Evolutionary conservation across 495 filamentous ascomycete species (phyloP).

Genomic region (Tuber borchii): DNA sequence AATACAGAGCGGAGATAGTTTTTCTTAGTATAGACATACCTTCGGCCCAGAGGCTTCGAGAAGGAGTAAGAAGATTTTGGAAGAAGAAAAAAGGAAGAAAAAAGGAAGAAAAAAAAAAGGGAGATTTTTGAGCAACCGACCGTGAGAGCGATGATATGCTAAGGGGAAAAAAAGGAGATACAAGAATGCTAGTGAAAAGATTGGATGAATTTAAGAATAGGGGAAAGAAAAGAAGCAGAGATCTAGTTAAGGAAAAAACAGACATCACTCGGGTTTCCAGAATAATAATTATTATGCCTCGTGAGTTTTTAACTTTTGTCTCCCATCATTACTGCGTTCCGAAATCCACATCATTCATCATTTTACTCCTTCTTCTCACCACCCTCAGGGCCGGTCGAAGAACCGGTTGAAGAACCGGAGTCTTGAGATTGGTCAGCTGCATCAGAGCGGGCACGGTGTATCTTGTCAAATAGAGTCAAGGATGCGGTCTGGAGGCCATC

Average conservation of each 20-base stretch:
- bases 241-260: not conserved
- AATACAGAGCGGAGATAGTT: not conserved
- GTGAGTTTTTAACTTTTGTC: not conserved
- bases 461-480: slow-evolving; percentile 98
- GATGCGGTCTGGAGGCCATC: slow-evolving; percentile 94
- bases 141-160: not conserved
- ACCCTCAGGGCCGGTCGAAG: not conserved
- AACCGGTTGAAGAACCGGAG: not conserved
- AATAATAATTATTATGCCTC: not conserved
- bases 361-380: not conserved
- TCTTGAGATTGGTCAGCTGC: not conserved
- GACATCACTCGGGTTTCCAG: not conserved
- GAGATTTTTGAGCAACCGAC: not conserved
- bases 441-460: slow-evolving; percentile 88
- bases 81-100: not conserved
- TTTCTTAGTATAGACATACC: not conserved
- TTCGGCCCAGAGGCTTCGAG: not conserved
- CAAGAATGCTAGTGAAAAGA: slow-evolving; percentile 27
- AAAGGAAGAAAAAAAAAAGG: not conserved
- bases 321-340: not conserved
- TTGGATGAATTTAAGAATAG: slow-evolving; percentile 20
- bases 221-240: slow-evolving; percentile 7
- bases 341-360: not conserved
- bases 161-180: slow-evolving; percentile 19
- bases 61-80: not conserved